These are phyloP conservation scores for Lichtheimia ramosa DNA, from an alignment of 371 early-diverging fungal genomes.

Conservation along the genomic window DNA sequence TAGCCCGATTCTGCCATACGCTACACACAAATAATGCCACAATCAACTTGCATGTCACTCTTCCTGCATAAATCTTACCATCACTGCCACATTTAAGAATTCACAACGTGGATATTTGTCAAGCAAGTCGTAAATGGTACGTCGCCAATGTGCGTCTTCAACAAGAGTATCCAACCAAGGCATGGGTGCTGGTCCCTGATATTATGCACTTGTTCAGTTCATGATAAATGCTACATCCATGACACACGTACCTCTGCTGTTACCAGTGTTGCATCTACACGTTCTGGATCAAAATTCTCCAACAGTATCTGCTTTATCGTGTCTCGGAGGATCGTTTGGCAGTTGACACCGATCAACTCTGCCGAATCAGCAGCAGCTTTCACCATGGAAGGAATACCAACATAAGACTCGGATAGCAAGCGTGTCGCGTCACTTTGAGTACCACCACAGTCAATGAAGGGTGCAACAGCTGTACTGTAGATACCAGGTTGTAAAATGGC, in stretches of 20 bases:
- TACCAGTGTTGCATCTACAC: constrained; percentile 50
- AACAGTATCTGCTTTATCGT: constrained; percentile 55
- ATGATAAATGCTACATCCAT: too few species aligned
- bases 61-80: constrained; percentile 32
- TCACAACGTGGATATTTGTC: constrained; percentile 58
- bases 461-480: constrained; percentile 37
- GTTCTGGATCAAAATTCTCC: constrained; percentile 58
- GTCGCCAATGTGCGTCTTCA: constrained; percentile 60
- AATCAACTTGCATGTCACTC: neutral
- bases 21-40: constrained; percentile 19
- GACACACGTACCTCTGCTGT: constrained; percentile 25
- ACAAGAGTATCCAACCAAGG: constrained; percentile 56
- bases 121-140: constrained; percentile 62
- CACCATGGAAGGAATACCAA: constrained; percentile 69
- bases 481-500: constrained; percentile 67
- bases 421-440: constrained; percentile 65
- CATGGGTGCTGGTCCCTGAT: constrained; percentile 16
- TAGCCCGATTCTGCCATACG: constrained; percentile 67
- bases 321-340: constrained; percentile 46
- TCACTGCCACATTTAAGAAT: constrained; percentile 61
- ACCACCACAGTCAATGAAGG: constrained; percentile 59
- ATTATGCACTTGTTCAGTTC: neutral
- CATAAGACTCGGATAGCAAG: constrained; percentile 60
- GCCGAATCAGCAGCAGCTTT: constrained; percentile 54
- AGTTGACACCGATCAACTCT: constrained; percentile 45